phyloP scores from a whole-genome alignment of 495 filamentous ascomycete genomes.

The Penicillium silybi region DNA sequence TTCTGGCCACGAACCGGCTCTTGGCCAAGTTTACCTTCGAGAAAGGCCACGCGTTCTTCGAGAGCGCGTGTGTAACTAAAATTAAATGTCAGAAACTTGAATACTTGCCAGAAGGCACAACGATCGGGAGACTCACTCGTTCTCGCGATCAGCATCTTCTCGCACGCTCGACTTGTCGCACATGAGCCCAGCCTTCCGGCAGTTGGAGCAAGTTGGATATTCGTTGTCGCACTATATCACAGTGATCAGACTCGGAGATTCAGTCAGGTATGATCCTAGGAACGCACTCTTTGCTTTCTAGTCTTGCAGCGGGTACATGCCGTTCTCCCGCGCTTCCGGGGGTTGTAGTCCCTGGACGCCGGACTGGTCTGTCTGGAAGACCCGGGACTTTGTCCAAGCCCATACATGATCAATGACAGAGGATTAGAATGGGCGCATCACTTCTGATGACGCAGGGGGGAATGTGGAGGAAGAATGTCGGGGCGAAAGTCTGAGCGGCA shows the following conservation, averaged over 20 bases:
- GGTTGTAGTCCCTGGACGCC: conserved; percentile 33
- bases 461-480: not conserved
- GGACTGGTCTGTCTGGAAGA: conserved; percentile 23
- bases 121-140: conserved; percentile 27
- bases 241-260: not conserved
- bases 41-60: conserved; percentile 44
- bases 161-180: conserved; percentile 48
- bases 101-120: not conserved
- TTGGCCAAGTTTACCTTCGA: conserved; percentile 37
- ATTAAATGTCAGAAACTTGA: not conserved
- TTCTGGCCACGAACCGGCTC: conserved; percentile 14
- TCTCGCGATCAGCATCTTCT: conserved; percentile 40
- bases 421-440: not conserved
- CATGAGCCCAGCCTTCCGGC: conserved; percentile 41
- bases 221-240: conserved; percentile 39
- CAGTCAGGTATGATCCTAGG: not conserved
- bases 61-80: conserved; percentile 44
- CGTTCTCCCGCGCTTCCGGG: conserved; percentile 49
- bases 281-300: conserved; percentile 46
- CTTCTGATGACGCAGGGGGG: not conserved
- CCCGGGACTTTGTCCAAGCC: conserved; percentile 7
- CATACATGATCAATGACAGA: conserved; percentile 14
- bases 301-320: conserved; percentile 51
- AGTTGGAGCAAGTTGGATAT: conserved; percentile 49
- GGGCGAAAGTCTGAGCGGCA: not conserved